phyloP scores from a whole-genome alignment of 1,139 yeast genomes.

The Hyphopichia buzzinii region DNA sequence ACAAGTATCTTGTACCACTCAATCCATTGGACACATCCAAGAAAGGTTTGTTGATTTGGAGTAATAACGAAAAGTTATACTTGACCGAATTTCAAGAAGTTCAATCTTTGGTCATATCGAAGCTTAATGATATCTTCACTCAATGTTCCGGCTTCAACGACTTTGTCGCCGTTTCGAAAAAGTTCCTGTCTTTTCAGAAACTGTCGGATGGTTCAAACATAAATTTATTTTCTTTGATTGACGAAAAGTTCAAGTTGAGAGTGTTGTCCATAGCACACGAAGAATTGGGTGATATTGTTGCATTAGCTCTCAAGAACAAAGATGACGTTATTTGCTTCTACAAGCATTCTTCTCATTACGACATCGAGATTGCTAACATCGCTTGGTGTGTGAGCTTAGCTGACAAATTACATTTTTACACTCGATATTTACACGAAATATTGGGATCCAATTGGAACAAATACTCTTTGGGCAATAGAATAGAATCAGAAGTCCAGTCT shows the following conservation, averaged over 20 bases:
- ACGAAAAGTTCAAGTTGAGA: constrained; percentile 35
- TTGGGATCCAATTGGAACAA: constrained; percentile 75
- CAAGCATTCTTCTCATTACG: neutral
- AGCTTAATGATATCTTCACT: constrained; percentile 25
- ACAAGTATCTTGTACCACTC: constrained; percentile 24
- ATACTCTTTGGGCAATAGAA: constrained; percentile 69
- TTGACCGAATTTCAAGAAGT: constrained; percentile 19
- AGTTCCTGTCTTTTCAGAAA: constrained; percentile 16
- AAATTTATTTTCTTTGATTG: constrained; percentile 24
- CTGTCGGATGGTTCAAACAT: neutral
- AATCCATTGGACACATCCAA: constrained; percentile 34
- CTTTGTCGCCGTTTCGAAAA: constrained; percentile 26
- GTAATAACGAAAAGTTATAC: constrained; percentile 29
- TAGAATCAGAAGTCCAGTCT: constrained; percentile 48
- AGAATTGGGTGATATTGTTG: constrained; percentile 23
- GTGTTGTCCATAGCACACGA: constrained; percentile 29
- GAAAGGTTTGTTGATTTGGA: constrained; percentile 34
- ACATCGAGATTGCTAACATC: constrained; percentile 12
- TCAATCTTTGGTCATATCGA: constrained; percentile 19
- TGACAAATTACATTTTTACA: constrained; percentile 22
- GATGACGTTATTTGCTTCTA: constrained; percentile 1
- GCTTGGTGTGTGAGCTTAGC: constrained; percentile 21
- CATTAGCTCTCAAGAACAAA: constrained; percentile 6
- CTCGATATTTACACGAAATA: constrained; percentile 16
- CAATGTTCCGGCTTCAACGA: constrained; percentile 29